Evolutionary conservation across 176 grass and related monocot genomes (phyloP).

Genomic region (Leersia perrieri): DNA sequence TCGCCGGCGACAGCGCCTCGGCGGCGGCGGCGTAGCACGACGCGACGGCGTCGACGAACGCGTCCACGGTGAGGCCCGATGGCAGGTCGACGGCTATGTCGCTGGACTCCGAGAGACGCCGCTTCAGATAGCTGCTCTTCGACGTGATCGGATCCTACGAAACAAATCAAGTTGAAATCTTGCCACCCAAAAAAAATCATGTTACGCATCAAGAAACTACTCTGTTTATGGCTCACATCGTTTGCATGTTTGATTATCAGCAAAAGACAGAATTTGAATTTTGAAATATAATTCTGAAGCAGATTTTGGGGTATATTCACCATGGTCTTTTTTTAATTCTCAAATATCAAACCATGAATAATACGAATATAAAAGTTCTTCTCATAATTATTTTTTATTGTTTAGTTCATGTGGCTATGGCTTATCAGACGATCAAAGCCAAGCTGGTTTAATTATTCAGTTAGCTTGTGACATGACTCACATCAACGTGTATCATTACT

Average conservation of each 20-base stretch:
- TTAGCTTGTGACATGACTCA: neutral
- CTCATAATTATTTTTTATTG: too few species aligned
- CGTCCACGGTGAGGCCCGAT: conserved; percentile 37
- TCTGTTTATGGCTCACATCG: too few species aligned
- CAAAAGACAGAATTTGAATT: too few species aligned
- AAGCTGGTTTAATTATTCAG: neutral
- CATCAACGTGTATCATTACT: neutral
- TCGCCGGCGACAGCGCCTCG: conserved; percentile 36
- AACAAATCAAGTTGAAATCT: neutral
- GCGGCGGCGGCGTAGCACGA: conserved; percentile 62
- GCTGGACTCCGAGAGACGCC: conserved; percentile 48
- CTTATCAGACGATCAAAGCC: too few species aligned
- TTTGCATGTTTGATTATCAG: too few species aligned
- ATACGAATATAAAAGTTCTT: too few species aligned
- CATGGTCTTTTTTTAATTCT: too few species aligned
- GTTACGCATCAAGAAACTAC: neutral
- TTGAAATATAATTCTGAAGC: too few species aligned
- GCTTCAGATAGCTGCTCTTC: conserved; percentile 66
- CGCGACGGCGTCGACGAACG: conserved; percentile 40
- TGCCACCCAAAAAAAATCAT: neutral
- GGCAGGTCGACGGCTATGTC: conserved; percentile 54
- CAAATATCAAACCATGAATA: too few species aligned
- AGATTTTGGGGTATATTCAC: too few species aligned
- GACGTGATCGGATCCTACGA: conserved; percentile 64
- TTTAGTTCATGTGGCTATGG: too few species aligned